These are phyloP conservation scores for Irpex rosettiformis DNA, from an alignment of 1,284 basidiomycete genomes.

Conservation along the genomic window DNA sequence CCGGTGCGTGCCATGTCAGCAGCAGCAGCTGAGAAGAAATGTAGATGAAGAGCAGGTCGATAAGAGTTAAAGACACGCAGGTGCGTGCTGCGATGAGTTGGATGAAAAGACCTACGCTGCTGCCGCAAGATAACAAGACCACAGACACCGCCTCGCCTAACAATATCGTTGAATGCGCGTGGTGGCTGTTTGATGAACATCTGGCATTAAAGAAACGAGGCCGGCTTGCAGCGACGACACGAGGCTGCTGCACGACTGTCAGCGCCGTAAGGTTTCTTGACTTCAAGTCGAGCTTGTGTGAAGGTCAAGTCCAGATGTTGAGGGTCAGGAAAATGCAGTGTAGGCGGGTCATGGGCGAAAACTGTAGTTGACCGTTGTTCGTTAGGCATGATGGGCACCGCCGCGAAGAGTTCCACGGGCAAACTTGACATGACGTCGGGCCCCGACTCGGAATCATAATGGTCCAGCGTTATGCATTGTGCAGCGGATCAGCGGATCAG, in stretches of 20 bases:
- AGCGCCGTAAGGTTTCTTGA: background rate
- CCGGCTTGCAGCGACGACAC: background rate
- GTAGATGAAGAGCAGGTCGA: constrained; percentile 12
- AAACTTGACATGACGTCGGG: too few relatives aligned
- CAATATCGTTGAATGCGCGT: constrained; percentile 6
- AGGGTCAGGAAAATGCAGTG: background rate
- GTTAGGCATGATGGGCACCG: background rate
- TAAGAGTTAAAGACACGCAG: constrained; percentile 4
- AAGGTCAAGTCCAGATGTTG: background rate
- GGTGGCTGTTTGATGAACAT: constrained; percentile 6
- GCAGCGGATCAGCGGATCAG: too few relatives aligned
- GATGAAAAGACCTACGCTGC: constrained; percentile 6
- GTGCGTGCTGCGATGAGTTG: constrained; percentile 3
- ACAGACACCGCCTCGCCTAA: background rate
- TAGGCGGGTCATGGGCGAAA: background rate
- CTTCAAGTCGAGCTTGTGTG: background rate
- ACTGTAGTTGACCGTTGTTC: background rate
- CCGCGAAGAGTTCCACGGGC: too few relatives aligned
- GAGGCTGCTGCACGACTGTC: constrained; percentile 4
- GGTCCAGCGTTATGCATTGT: too few relatives aligned
- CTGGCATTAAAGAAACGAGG: constrained; percentile 6
- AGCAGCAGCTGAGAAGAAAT: constrained; percentile 4
- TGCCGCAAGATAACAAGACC: background rate
- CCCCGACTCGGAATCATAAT: too few relatives aligned
- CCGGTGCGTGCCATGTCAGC: constrained; percentile 13